Evolutionary conservation across 345 rosid species (phyloP), one percentile per base, ranked within the genome.

Genomic region (Citropsis articulata): DNA sequence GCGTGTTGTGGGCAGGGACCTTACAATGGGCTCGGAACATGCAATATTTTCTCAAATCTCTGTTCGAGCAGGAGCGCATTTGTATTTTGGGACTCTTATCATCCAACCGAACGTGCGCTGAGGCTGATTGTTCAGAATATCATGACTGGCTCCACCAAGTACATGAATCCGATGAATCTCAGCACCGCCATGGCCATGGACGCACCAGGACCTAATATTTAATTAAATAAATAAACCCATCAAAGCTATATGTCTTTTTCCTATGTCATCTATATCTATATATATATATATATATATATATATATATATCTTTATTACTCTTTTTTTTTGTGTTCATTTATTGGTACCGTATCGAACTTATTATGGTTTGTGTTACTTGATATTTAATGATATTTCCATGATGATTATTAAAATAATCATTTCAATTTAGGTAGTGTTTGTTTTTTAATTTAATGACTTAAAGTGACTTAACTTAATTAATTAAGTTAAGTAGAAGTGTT

Each of bases 1-100:
- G 98, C 98, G 5, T 93, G 98, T 55, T 95, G 98, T 35, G 98
- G 98, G 2, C 98, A 95, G 83, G 98, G 98, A 25, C 97, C 91
- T 0, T 89, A 83, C 74, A 95, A 95, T 79, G 98, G 98, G 62
- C 75, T 93, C 5, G 97, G 98, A 61, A 78, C 91, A 31, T 95
- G 98, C 83, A 93, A 94, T 0, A 2, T 64, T n/a, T 61, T 82
- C 22, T 93, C 98, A 31, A 91, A 88, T 79, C 72, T 95, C 80
- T 95, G 98, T 81, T 83, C 84, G 1, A 85, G 92, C 83, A 81
- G 98, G 45, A 85, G 89, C 13, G 10, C 69, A 7, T 87, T 83
- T 68, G 98, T 88, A 3, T 95, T 93, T 66, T 95, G 98, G 98
- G 98, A 95, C 73, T 70, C 91, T 30, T 95, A 91, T 79, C 98